Base-by-base conservation (phyloP, 2,329 filamentous ascomycete genomes). In the Hymenoscyphus occultus region DNA sequence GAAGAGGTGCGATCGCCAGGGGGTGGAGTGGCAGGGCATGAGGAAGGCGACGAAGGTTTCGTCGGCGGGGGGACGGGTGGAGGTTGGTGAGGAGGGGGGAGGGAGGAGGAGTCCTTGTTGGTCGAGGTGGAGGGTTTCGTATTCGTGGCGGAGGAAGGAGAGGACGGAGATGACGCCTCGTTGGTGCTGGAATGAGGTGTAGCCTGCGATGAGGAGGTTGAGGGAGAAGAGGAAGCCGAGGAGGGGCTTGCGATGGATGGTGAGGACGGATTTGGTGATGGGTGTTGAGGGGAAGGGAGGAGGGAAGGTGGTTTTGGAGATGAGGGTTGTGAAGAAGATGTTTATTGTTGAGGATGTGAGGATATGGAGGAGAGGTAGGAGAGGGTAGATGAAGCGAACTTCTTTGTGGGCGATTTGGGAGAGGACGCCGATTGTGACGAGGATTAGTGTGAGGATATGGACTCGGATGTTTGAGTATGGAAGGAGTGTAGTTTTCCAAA, bases 11-110 rank as follows among this genome's bases (percentile, higher is more conserved):
- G 90, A 93, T 72, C 93, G 90, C 94, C 95, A 98, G 2, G 95
- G 94, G 0, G 94, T 98, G 70, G 90, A 91, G 81, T 99, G 95
- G 79, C 95, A 99, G 10, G 95, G 95, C 84, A 93, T 96, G 31
- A 99, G 83, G 78, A 98, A 97, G 22, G 90, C 89, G 40, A 89
- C 86, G 71, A 88, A 89, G 12, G 87, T 81, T 56, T 71, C 67
- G 3, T 66, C 61, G 9, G 48, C 48, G 10, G 48, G 48, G 19
- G 48, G 48, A 9, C 48, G 48, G n/a, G 39, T 56, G 5, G 57
- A 32, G 10, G 40, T 28, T 22, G 64, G 62, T 2, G 74, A 63
- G 9, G 65, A 22, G 10, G 56, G 68, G 51, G 60, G 72, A 70
- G 71, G 66, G 54, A 74, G 68, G 16, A 71, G 71, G 39, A 73